Evolutionary conservation across 2,329 filamentous ascomycete species (phyloP), one percentile per base, ranked within the genome.

Genomic region (Talaromyces funiculosus): DNA sequence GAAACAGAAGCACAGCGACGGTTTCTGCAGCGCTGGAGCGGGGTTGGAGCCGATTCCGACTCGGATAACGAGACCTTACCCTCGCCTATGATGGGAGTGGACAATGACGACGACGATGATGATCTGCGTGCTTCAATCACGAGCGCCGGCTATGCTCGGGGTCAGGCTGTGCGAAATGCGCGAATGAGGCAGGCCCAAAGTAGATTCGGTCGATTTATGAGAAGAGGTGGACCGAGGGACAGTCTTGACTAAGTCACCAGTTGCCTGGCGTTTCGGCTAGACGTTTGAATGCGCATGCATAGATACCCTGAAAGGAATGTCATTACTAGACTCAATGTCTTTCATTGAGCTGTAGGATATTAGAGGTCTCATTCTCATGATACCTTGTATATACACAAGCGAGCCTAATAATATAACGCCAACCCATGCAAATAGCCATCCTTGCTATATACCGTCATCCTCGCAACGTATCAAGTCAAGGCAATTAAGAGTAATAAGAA

Each of bases 161-260:
- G 33, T 40, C 51, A 38, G 18, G 18, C 35, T 54, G 20, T 16
- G 7, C 18, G 51, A 20, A 38, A n/a, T 18, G 35, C 22, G 51
- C 33, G 51, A 37, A 54, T 40, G 51, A 72, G 65, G 35, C 68
- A 61, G 47, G 68, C 61, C 49, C 72, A 47, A 67, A 57, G 69
- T 64, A 64, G 73, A 5, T 72, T 74, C 65, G 71, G 74, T 18
- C 72, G 75, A 54, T 73, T 80, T 59, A 72, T 77, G 35, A 72
- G 75, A 38, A 76, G 75, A 53, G 73, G 78, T 64, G 70, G 69
- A 8, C 74, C 78, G 16, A 72, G 80, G 60, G 75, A 79, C 67
- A 86, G 84, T 65, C 76, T 87, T 58, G 84, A 86, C 64, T 73
- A 60, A 45, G 22, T 18, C 20, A 10, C 3, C 3, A 22, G 8